These are phyloP conservation scores for Podospora pseudoanserina DNA, from an alignment of 495 filamentous ascomycete species.

Conservation along the genomic window DNA sequence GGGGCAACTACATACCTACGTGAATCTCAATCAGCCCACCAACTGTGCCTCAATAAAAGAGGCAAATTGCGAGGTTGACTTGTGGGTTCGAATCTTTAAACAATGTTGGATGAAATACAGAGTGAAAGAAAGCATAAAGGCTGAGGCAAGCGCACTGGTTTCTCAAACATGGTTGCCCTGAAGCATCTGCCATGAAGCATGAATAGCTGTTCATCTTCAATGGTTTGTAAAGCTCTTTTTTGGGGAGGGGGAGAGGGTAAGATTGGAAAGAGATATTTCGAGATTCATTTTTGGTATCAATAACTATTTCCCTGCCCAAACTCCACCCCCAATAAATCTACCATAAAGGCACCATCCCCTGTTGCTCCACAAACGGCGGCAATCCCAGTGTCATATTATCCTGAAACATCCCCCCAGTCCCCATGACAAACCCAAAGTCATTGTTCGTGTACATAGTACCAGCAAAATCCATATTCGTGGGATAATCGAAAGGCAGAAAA, in stretches of 20 bases:
- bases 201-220: too few species aligned
- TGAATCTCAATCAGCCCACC: not conserved
- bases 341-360: conserved; percentile 1
- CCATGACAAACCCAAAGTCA: not conserved
- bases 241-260: too few species aligned
- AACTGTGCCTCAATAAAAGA: not conserved
- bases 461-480: not conserved
- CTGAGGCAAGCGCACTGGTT: not conserved
- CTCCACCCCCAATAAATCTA: not conserved
- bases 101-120: not conserved
- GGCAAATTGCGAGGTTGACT: not conserved
- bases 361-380: not conserved
- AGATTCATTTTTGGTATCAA: not conserved
- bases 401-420: not conserved
- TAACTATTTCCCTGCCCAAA: not conserved
- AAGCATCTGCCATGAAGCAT: not conserved
- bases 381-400: not conserved
- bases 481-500: conserved; percentile 10
- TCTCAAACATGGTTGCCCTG: not conserved
- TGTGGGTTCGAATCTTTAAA: not conserved
- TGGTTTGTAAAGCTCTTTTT: too few species aligned
- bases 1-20: too few species aligned
- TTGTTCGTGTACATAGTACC: conserved; percentile 1
- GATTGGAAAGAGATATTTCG: not conserved
- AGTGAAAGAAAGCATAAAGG: not conserved